phyloP scores from a whole-genome alignment of 2,329 filamentous ascomycete genomes.

The Claviceps pazoutovae region DNA sequence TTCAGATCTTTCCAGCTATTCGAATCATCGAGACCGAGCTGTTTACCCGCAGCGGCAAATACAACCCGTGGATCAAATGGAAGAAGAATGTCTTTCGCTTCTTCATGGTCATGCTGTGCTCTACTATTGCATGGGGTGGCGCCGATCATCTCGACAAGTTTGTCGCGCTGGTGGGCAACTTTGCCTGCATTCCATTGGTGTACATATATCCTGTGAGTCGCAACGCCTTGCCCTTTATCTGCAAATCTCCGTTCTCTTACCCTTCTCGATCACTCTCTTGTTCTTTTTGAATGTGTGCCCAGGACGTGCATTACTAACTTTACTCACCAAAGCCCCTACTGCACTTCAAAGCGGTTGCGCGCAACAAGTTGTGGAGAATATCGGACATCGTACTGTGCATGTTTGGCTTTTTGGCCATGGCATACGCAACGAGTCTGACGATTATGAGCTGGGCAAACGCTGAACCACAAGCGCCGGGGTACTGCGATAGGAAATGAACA shows the following conservation, averaged over 20 bases:
- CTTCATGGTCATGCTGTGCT: conserved; percentile 76
- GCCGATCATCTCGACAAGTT: conserved; percentile 95
- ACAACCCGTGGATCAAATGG: conserved; percentile 98
- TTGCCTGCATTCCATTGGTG: conserved; percentile 92
- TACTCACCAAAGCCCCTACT: conserved; percentile 56
- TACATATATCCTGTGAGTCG: conserved; percentile 89
- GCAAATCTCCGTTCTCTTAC: neutral
- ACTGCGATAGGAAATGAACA: conserved; percentile 32
- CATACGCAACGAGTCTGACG: conserved; percentile 80
- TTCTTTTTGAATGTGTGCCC: neutral
- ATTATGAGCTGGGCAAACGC: conserved; percentile 71
- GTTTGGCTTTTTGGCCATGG: conserved; percentile 77
- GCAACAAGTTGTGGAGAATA: conserved; percentile 48
- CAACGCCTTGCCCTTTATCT: neutral
- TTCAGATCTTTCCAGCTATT: conserved; percentile 96
- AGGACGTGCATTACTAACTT: conserved; percentile 16
- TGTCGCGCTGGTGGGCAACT: conserved; percentile 88
- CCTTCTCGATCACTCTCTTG: neutral
- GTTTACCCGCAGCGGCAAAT: conserved; percentile 89
- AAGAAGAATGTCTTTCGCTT: conserved; percentile 97
- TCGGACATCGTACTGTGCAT: conserved; percentile 65
- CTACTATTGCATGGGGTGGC: conserved; percentile 78
- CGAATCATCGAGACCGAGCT: conserved; percentile 90
- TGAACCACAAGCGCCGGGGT: conserved; percentile 32
- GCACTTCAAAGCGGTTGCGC: conserved; percentile 71